Percentiles rank a stretch among this genome's conserved stretches.
Evolutionary conservation across 176 grass and related monocot species (phyloP).

Genomic region (Oropetium thomaeum): DNA sequence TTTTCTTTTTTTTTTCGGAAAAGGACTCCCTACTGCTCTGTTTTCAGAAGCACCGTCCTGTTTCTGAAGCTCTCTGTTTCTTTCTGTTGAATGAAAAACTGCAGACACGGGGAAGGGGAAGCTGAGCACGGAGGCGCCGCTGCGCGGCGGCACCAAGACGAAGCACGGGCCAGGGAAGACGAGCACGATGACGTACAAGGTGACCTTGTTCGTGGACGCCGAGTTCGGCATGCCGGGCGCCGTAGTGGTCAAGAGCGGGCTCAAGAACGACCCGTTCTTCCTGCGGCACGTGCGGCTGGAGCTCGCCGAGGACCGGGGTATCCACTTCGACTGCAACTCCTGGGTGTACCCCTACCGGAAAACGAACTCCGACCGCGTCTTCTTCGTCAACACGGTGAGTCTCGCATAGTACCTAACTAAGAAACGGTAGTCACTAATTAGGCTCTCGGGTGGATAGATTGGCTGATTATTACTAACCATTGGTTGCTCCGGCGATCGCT

Average conservation of each 20-base stretch:
- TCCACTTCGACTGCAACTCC: slow-evolving; percentile 96
- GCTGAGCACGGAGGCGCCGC: slow-evolving; percentile 50
- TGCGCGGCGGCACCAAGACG: slow-evolving; percentile 55
- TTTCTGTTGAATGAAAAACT: background rate
- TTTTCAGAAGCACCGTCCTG: background rate
- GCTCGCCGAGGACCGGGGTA: slow-evolving; percentile 38
- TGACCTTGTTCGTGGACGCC: slow-evolving; percentile 41
- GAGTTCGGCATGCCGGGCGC: slow-evolving; percentile 73
- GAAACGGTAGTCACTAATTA: background rate
- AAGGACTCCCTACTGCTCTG: background rate
- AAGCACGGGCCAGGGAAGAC: slow-evolving; percentile 66
- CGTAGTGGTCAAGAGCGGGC: slow-evolving; percentile 57
- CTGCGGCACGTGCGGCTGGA: slow-evolving; percentile 54
- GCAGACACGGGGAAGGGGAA: slow-evolving; percentile 62
- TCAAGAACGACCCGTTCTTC: slow-evolving; percentile 55
- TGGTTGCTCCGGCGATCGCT: background rate
- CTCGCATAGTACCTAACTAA: background rate
- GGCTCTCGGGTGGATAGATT: background rate
- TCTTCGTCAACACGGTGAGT: slow-evolving; percentile 72
- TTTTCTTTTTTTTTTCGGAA: too few relatives aligned
- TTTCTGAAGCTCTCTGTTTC: background rate
- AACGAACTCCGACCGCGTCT: slow-evolving; percentile 68
- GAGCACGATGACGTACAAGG: slow-evolving; percentile 54
- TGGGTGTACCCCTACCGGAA: slow-evolving; percentile 82
- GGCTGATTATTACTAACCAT: too few relatives aligned